Percentiles rank a stretch among this genome's conserved stretches.
These are phyloP conservation scores for Daldinia decipiens DNA, from an alignment of 495 filamentous ascomycete genomes.

Conservation along the genomic window DNA sequence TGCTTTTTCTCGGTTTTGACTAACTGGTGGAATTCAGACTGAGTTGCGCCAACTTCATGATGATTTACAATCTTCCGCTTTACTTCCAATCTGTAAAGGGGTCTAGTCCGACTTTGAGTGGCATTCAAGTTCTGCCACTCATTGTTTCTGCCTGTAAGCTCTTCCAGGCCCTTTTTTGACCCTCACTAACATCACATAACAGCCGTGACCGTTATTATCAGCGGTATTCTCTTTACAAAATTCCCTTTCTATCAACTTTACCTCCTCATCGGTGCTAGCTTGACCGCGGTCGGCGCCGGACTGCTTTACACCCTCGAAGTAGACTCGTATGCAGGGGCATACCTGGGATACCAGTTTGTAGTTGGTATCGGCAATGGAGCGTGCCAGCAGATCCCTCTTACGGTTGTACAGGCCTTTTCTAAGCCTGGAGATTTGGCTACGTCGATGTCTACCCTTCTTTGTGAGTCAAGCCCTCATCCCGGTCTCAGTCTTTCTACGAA, in stretches of 20 bases:
- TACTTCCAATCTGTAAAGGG: constrained; percentile 1
- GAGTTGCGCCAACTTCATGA: constrained; percentile 3
- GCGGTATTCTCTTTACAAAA: not conserved
- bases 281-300: not conserved
- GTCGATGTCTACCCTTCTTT: not conserved
- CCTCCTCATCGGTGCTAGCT: not conserved
- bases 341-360: not conserved
- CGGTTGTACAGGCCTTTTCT: not conserved
- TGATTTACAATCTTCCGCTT: constrained; percentile 2
- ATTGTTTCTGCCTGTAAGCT: constrained; percentile 1
- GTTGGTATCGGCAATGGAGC: not conserved
- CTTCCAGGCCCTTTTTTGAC: not conserved
- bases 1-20: not conserved
- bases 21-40: not conserved
- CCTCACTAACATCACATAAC: not conserved
- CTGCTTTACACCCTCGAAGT: not conserved
- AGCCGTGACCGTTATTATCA: not conserved
- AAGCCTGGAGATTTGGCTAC: not conserved
- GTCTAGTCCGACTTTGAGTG: not conserved
- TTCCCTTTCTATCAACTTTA: not conserved
- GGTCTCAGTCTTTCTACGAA: not conserved
- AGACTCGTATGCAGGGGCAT: not conserved
- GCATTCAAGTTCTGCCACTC: not conserved
- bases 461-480: not conserved
- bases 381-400: not conserved